phyloP scores from a whole-genome alignment of 2,329 filamentous ascomycete species.

The Cryoendolithus antarcticus region DNA sequence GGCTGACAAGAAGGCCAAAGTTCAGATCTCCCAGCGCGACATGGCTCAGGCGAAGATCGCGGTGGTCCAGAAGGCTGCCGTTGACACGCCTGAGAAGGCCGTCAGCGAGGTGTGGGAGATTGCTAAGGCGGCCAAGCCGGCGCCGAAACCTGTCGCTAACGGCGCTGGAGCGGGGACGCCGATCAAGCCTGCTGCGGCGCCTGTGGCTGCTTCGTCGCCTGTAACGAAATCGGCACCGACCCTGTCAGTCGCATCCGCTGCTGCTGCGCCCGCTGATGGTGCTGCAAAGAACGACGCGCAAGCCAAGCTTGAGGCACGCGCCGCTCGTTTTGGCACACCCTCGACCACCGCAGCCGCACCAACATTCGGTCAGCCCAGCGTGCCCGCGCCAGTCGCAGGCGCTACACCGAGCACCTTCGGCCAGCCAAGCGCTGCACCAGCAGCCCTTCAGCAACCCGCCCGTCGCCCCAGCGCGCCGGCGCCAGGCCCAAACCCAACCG shows the following conservation, averaged over 20 bases:
- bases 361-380: slow-evolving; percentile 12
- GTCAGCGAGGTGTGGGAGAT: slow-evolving; percentile 79
- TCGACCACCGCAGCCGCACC: slow-evolving; percentile 2
- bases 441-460: slow-evolving; percentile 2
- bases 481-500: slow-evolving; percentile 10
- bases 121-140: slow-evolving; percentile 48
- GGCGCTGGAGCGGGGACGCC: slow-evolving; percentile 6
- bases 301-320: slow-evolving; percentile 13
- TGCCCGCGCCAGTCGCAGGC: slow-evolving; percentile 1
- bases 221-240: slow-evolving; percentile 5
- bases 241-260: slow-evolving; percentile 2
- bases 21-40: slow-evolving; percentile 62
- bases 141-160: slow-evolving; percentile 10
- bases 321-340: slow-evolving; percentile 14
- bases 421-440: slow-evolving; percentile 8
- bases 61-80: slow-evolving; percentile 67
- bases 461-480: slow-evolving; percentile 1
- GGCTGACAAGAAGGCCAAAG: slow-evolving; percentile 44
- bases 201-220: slow-evolving; percentile 7
- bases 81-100: slow-evolving; percentile 72
- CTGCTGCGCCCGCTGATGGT: slow-evolving; percentile 3
- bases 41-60: slow-evolving; percentile 58
- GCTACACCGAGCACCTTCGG: slow-evolving; percentile 9
- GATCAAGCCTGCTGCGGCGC: slow-evolving; percentile 11
- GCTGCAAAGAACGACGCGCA: slow-evolving; percentile 5